A percentile compares a stretch with the other conserved stretches of the same genome.
Conservation (phyloP, 2,329 filamentous ascomycete genomes). For the Raffaelea deltoideospora region DNA sequence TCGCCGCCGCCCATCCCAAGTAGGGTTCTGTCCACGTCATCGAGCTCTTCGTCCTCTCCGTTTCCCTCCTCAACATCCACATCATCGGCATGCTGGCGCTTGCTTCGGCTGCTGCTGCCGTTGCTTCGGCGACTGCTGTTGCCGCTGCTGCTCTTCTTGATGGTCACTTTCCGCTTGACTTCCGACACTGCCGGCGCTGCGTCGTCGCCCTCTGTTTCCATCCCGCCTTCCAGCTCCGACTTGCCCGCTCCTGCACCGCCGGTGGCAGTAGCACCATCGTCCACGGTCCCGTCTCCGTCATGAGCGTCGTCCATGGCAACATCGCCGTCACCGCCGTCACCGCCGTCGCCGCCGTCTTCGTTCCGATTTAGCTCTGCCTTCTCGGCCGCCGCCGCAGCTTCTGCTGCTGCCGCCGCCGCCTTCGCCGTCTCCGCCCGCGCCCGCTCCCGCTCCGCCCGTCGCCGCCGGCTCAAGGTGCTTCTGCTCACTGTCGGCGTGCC, state of each 20-base stretch:
- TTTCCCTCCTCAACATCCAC: slow-evolving; percentile 14
- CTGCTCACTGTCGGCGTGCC: too few relatives aligned
- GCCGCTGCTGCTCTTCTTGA: background rate
- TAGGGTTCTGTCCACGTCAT: slow-evolving; percentile 22
- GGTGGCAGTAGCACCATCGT: background rate
- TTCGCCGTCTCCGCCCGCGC: background rate
- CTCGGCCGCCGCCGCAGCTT: slow-evolving; percentile 6
- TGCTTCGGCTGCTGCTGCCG: background rate
- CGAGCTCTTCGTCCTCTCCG: slow-evolving; percentile 33
- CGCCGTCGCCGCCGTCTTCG: slow-evolving; percentile 26
- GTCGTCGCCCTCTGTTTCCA: slow-evolving; percentile 1
- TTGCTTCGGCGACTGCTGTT: background rate
- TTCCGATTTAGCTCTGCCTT: slow-evolving; percentile 20
- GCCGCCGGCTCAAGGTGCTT: too few relatives aligned
- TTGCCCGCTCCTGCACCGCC: background rate
- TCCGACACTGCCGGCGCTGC: background rate
- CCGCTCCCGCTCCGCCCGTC: slow-evolving; percentile 10
- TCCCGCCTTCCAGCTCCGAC: background rate
- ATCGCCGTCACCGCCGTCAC: background rate
- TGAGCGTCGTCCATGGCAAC: background rate
- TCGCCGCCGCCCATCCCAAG: slow-evolving; percentile 18
- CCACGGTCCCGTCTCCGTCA: background rate
- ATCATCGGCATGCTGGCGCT: slow-evolving; percentile 13
- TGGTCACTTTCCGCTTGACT: slow-evolving; percentile 2
- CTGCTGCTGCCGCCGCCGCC: slow-evolving; percentile 7